Percentiles rank a stretch among this genome's conserved stretches.
Conservation (phyloP, 768 basidiomycete species). For the Hygrophorus pudorinus region DNA sequence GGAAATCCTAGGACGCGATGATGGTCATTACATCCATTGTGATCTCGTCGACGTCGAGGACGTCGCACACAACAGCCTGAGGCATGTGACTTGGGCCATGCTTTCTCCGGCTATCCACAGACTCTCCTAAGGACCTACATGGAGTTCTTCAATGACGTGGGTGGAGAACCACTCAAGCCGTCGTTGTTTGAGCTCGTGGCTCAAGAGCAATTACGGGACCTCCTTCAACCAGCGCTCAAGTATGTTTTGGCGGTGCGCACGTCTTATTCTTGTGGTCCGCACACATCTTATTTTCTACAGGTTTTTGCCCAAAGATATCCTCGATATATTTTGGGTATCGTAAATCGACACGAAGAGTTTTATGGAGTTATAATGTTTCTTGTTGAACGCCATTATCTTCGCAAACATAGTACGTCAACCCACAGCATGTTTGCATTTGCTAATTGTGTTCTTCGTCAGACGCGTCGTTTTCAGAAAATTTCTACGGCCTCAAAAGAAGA, state of each 20-base stretch:
- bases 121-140: constrained; percentile 25
- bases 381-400: constrained; percentile 86
- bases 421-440: neutral
- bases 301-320: constrained; percentile 94
- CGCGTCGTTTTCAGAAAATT: constrained; percentile 92
- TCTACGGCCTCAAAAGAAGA: constrained; percentile 85
- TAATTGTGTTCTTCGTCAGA: constrained; percentile 33
- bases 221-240: constrained; percentile 90
- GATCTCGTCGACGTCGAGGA: no score
- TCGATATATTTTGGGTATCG: constrained; percentile 80
- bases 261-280: neutral
- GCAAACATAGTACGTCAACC: constrained; percentile 59
- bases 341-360: constrained; percentile 95
- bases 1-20: no score
- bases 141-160: constrained; percentile 78
- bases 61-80: neutral
- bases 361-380: constrained; percentile 84
- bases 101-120: constrained; percentile 2
- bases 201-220: constrained; percentile 85
- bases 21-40: no score
- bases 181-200: constrained; percentile 88
- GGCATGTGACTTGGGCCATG: constrained; percentile 1
- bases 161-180: constrained; percentile 63
- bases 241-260: constrained; percentile 79
- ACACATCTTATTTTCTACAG: constrained; percentile 27